Evolutionary conservation across 352 stramenopile species (phyloP), one percentile per base, ranked within the genome.

Genomic region (Pythium volutum): DNA sequence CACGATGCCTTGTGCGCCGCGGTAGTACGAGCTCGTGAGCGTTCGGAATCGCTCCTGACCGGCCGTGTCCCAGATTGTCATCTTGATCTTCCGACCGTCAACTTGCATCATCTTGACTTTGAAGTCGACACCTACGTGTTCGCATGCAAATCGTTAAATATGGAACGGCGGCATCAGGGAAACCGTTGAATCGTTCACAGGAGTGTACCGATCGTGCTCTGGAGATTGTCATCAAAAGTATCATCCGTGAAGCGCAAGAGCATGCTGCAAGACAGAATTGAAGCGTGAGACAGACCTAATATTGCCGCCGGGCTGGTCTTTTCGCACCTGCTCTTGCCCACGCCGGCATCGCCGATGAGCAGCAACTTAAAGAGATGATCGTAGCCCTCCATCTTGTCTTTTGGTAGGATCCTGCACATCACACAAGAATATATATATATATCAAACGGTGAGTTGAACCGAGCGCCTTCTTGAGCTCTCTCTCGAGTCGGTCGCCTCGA

Each of bases 351-450:
- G 60, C 97, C 97, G 67, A 99, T 98, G 49, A 99, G 88, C 51
- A 99, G 76, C 39, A 99, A 81, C 78, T 99, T 99, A 75, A 99
- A 99, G 33, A 99, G 84, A 73, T 99, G 94, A 74, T 99, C 96
- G 77, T 98, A 98, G 41, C 80, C 73, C 74, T 92, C 82, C 81
- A 89, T 93, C 16, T 31, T 50, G 43, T 31, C 43, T 26, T 50
- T 8, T 1, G 20, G 20, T 27, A 29, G 43, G 43, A 50, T 50
- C 43, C n/a, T 50, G 18, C 43, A 31, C 7, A 50, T 1, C 11
- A n/a, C 27, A 0, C 47, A 54, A 36, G 10, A 20, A 14, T 26
- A 18, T 41, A 41, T 54, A 26, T 6, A 25, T 7, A 54, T n/a
- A n/a, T n/a, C n/a, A n/a, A n/a, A n/a, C n/a, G 16, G 29, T 41